phyloP scores from a whole-genome alignment of 768 basidiomycete species.

The Mycena floridula region DNA sequence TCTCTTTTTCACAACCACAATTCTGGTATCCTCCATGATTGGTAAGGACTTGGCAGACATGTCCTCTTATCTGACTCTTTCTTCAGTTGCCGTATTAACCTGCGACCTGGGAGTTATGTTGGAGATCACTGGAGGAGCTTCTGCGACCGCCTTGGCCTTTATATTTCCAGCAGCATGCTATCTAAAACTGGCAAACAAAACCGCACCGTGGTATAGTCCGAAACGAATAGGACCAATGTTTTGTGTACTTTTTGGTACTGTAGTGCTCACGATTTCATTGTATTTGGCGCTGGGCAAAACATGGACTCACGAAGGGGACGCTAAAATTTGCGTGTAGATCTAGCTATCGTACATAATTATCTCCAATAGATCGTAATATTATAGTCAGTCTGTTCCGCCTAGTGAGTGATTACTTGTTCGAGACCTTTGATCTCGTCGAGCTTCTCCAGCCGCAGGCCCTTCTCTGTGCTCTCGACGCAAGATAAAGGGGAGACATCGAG shows the following conservation, averaged over 20 bases:
- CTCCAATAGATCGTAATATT: neutral
- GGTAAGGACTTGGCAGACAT: conserved; percentile 39
- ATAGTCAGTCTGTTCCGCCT: conserved; percentile 3
- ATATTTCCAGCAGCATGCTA: conserved; percentile 90
- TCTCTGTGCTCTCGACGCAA: conserved; percentile 60
- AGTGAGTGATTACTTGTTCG: conserved; percentile 25
- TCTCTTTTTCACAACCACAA: conserved; percentile 82
- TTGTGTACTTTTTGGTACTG: conserved; percentile 68
- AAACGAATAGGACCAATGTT: conserved; percentile 68
- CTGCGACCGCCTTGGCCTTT: conserved; percentile 86
- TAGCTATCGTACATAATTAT: neutral
- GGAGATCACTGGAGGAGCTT: conserved; percentile 96
- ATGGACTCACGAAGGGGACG: conserved; percentile 66
- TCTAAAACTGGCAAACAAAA: conserved; percentile 59
- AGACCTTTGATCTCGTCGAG: conserved; percentile 54
- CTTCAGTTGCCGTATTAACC: conserved; percentile 79
- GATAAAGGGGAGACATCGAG: conserved; percentile 68
- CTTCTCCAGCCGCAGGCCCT: conserved; percentile 60
- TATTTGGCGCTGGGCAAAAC: conserved; percentile 72
- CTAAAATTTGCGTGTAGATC: conserved; percentile 62
- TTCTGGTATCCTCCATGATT: conserved; percentile 77
- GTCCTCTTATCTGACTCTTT: conserved; percentile 6
- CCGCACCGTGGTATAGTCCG: conserved; percentile 59
- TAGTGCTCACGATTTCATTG: conserved; percentile 76
- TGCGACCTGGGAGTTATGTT: conserved; percentile 98